Conservation (phyloP, 2,329 filamentous ascomycete genomes). For the Paramyrothecium sp. region DNA sequence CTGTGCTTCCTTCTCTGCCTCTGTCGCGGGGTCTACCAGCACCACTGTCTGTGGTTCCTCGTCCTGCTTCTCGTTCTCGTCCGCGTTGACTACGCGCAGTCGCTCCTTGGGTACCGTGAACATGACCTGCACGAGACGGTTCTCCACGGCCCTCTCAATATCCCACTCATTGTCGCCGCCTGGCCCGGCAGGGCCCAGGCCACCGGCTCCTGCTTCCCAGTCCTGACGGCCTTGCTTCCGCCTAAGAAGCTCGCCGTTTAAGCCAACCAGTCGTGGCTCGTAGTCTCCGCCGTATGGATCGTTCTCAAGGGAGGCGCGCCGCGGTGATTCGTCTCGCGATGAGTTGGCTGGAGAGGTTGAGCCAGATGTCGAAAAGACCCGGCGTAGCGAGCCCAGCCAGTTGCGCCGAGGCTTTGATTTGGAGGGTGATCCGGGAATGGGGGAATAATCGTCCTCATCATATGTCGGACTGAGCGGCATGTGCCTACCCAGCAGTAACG, state of each 20-base stretch:
- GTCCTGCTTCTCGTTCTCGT: constrained; percentile 34
- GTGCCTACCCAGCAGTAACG: constrained; percentile 36
- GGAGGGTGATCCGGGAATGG: constrained; percentile 52
- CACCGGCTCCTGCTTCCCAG: constrained; percentile 42
- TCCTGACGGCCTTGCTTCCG: constrained; percentile 55
- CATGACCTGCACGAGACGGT: constrained; percentile 76
- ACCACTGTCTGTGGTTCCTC: constrained; percentile 34
- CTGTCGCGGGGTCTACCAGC: constrained; percentile 37
- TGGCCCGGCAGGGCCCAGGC: no score
- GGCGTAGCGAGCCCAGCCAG: constrained; percentile 68
- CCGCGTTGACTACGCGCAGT: constrained; percentile 85
- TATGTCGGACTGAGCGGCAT: constrained; percentile 18
- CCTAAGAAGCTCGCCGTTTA: constrained; percentile 48
- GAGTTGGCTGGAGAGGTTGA: constrained; percentile 23
- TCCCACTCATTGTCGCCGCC: constrained; percentile 70
- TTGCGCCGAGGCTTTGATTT: constrained; percentile 55
- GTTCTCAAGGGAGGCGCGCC: constrained; percentile 30
- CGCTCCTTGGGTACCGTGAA: constrained; percentile 90
- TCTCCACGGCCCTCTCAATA: constrained; percentile 70
- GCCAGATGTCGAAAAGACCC: constrained; percentile 55
- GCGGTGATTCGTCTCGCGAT: constrained; percentile 23
- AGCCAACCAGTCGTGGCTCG: constrained; percentile 40
- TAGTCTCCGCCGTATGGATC: constrained; percentile 38
- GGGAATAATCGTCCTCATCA: constrained; percentile 32
- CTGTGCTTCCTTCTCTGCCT: constrained; percentile 7